These are phyloP conservation scores for Canna indica DNA, from an alignment of 176 grass and related monocot genomes.

Conservation along the genomic window DNA sequence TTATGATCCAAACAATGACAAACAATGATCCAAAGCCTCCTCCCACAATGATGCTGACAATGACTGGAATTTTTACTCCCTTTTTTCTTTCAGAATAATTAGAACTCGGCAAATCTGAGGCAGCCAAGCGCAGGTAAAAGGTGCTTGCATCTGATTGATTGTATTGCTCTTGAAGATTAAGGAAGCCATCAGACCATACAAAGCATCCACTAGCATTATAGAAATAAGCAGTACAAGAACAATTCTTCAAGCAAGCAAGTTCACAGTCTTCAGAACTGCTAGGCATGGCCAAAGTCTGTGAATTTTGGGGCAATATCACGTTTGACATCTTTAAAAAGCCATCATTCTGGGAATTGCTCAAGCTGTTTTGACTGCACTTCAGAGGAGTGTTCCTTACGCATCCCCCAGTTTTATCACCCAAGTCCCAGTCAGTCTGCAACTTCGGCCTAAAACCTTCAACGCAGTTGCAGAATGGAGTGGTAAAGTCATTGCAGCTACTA, in stretches of 20 bases:
- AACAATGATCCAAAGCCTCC: slow-evolving; percentile 21
- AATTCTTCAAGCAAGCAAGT: slow-evolving; percentile 44
- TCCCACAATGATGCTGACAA: slow-evolving; percentile 32
- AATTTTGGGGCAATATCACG: slow-evolving; percentile 39
- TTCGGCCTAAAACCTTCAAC: slow-evolving; percentile 40
- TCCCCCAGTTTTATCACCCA: slow-evolving; percentile 41
- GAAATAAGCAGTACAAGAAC: slow-evolving; percentile 58
- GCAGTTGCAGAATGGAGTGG: slow-evolving; percentile 43
- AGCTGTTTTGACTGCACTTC: slow-evolving; percentile 38
- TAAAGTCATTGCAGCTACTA: slow-evolving; percentile 42
- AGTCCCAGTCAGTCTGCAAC: slow-evolving; percentile 34
- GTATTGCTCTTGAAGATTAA: slow-evolving; percentile 51
- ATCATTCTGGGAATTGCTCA: slow-evolving; percentile 30
- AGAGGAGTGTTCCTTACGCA: slow-evolving; percentile 49
- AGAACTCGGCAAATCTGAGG: slow-evolving; percentile 46
- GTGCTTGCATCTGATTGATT: slow-evolving; percentile 30
- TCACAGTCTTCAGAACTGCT: slow-evolving; percentile 39
- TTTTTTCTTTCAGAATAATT: slow-evolving; percentile 49
- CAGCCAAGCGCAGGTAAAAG: slow-evolving; percentile 60
- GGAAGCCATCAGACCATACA: slow-evolving; percentile 45
- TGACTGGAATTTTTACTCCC: slow-evolving; percentile 18
- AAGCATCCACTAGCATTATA: slow-evolving; percentile 44
- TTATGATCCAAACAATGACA: slow-evolving; percentile 18
- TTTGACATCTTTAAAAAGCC: slow-evolving; percentile 37
- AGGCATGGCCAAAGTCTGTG: slow-evolving; percentile 12